Evolutionary conservation across 2,329 filamentous ascomycete species (phyloP).

Genomic region (Colletotrichum melonis): DNA sequence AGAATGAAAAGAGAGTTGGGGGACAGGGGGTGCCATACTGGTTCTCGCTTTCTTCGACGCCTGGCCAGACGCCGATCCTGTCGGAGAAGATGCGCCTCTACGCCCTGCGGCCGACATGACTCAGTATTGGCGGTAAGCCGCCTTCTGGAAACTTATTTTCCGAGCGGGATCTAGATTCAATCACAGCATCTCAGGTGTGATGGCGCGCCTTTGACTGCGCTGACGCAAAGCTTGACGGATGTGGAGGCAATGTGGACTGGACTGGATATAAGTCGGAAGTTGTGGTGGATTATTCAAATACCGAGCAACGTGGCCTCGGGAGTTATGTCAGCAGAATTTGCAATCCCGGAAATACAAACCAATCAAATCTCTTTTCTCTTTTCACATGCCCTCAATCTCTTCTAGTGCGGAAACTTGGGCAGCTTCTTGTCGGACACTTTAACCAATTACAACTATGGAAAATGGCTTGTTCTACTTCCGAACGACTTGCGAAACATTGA

Average conservation of each 20-base stretch:
- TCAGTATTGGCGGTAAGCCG: background rate
- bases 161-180: background rate
- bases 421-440: background rate
- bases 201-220: background rate
- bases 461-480: background rate
- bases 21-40: slow-evolving; percentile 24
- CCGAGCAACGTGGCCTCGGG: background rate
- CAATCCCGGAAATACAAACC: background rate
- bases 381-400: background rate
- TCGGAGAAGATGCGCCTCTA: background rate
- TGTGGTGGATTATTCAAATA: background rate
- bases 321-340: background rate
- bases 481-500: background rate
- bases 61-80: background rate
- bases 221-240: background rate
- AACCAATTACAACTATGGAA: background rate
- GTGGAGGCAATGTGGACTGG: background rate
- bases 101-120: slow-evolving; percentile 14
- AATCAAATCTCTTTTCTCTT: background rate
- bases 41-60: slow-evolving; percentile 21
- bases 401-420: background rate
- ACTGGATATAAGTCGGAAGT: slow-evolving; percentile 15
- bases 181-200: background rate
- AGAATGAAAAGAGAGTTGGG: background rate
- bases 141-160: background rate